Evolutionary conservation across 306 rosid species (phyloP).

Genomic region (Vicia villosa): DNA sequence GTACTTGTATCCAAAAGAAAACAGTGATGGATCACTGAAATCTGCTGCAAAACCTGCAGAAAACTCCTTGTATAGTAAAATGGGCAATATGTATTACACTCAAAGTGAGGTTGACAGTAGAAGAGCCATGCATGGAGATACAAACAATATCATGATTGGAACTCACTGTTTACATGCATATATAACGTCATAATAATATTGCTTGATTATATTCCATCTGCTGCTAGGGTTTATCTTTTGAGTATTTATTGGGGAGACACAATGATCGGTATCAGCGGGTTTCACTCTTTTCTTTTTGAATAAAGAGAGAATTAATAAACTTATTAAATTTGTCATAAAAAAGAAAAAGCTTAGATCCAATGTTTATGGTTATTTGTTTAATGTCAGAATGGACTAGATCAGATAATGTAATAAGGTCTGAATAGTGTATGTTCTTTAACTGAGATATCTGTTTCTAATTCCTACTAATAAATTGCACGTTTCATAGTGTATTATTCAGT

Average conservation of each 20-base stretch:
- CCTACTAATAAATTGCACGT: too few species aligned
- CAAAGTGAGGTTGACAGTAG: conserved; percentile 48
- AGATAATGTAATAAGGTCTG: too few species aligned
- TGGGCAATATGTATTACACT: conserved; percentile 29
- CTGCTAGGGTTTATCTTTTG: neutral
- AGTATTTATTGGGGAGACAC: conserved; percentile 17
- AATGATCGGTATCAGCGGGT: conserved; percentile 4
- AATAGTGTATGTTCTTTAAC: too few species aligned
- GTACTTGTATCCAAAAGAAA: neutral
- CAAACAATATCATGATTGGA: conserved; percentile 54
- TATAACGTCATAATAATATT: conserved; percentile 42
- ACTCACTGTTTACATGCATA: conserved; percentile 57
- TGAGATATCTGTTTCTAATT: too few species aligned
- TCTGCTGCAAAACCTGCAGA: conserved; percentile 36
- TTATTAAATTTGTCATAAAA: neutral
- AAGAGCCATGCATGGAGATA: conserved; percentile 49
- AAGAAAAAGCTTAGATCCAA: neutral
- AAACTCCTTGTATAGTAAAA: conserved; percentile 40
- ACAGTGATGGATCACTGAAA: conserved; percentile 36
- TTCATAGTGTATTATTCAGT: too few species aligned
- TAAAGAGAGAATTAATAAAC: neutral
- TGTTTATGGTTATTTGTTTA: too few species aligned
- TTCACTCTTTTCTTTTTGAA: conserved; percentile 33
- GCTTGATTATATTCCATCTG: conserved; percentile 21
- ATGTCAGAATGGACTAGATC: too few species aligned